These are phyloP conservation scores for Podaxis pistillaris DNA, from an alignment of 768 basidiomycete genomes.

Conservation along the genomic window DNA sequence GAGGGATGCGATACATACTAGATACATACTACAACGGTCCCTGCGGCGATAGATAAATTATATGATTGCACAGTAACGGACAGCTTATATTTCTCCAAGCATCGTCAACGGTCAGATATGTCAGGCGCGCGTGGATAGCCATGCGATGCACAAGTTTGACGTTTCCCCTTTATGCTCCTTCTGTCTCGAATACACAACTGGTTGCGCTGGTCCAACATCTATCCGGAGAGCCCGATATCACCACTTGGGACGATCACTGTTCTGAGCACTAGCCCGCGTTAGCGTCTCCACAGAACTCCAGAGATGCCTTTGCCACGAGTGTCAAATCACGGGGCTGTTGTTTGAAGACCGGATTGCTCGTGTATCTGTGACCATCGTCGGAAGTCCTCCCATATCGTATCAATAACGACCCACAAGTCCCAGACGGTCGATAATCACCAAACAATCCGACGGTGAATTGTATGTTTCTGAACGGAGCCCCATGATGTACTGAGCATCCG, in stretches of 20 bases:
- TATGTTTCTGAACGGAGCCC: background rate
- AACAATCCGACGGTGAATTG: background rate
- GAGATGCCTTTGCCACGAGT: background rate
- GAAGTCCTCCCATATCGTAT: conserved; percentile 6
- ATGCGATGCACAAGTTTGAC: background rate
- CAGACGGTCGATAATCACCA: background rate
- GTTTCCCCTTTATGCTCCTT: background rate
- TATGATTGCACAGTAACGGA: background rate
- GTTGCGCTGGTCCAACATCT: background rate
- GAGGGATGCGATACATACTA: too few species aligned
- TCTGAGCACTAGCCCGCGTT: background rate
- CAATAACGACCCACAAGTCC: background rate
- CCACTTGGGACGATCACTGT: background rate
- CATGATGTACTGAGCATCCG: background rate
- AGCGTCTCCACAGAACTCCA: background rate
- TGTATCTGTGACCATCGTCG: background rate
- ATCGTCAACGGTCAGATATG: background rate
- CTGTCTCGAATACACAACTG: background rate
- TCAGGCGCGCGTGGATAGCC: too few species aligned
- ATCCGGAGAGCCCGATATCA: conserved; percentile 1
- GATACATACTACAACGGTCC: too few species aligned
- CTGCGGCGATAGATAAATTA: background rate
- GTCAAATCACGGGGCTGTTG: background rate
- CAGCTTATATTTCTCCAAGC: background rate
- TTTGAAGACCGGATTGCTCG: background rate